phyloP scores from a whole-genome alignment of 169 alveolate genomes.

The Cryptosporidium bovis region DNA sequence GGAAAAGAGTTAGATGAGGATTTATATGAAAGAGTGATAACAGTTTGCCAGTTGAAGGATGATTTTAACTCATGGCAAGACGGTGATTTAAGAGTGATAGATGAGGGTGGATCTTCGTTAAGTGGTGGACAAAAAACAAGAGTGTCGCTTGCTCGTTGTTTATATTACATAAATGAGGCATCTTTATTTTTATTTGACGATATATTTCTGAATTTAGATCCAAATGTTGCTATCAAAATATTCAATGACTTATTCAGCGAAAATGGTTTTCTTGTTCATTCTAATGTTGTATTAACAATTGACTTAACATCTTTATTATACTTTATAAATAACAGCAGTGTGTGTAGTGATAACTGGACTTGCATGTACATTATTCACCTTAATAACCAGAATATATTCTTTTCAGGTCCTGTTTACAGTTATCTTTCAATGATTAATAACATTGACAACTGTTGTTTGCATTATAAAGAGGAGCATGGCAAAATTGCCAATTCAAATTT shows the following conservation, averaged over 20 bases:
- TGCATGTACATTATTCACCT: constrained; percentile 39
- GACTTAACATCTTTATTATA: constrained; percentile 47
- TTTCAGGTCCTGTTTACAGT: constrained; percentile 31
- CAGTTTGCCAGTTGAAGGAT: constrained; percentile 77
- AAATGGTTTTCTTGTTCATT: constrained; percentile 27
- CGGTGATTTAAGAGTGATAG: constrained; percentile 84
- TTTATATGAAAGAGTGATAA: constrained; percentile 77
- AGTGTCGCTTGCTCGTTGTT: constrained; percentile 90
- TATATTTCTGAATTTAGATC: constrained; percentile 64
- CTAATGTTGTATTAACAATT: constrained; percentile 40
- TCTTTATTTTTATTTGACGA: constrained; percentile 44
- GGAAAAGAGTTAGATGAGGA: constrained; percentile 81
- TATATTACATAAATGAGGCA: constrained; percentile 79
- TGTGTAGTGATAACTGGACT: not conserved
- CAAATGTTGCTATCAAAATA: constrained; percentile 42
- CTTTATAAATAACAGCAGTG: constrained; percentile 1
- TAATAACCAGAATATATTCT: constrained; percentile 26
- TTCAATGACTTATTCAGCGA: constrained; percentile 24
- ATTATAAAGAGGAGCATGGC: too few relatives aligned
- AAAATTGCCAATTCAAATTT: too few relatives aligned
- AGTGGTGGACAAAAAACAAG: constrained; percentile 94
- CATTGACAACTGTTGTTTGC: not conserved
- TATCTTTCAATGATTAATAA: not conserved
- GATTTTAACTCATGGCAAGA: constrained; percentile 80
- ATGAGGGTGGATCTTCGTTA: constrained; percentile 87